A percentile compares a stretch with the other conserved stretches of the same genome.
phyloP scores from a whole-genome alignment of 176 grass and related monocot species.

The Oryza officinalis region DNA sequence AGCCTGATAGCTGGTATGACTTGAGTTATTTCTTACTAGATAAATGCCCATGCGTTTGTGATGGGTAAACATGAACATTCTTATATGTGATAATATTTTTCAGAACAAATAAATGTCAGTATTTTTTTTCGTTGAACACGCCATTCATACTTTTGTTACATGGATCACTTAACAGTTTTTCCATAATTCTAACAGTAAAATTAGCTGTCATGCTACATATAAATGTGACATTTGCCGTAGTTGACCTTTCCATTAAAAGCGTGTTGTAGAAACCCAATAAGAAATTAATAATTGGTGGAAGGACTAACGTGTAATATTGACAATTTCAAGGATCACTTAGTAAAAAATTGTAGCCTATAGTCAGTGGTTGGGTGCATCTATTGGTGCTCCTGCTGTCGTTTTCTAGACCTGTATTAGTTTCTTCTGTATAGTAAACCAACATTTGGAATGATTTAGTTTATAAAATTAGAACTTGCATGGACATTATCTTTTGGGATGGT shows the following conservation, averaged over 20 bases:
- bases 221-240: not conserved
- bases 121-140: not conserved
- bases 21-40: slow-evolving; percentile 12
- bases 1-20: slow-evolving; percentile 81
- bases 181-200: not conserved
- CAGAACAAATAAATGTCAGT: not conserved
- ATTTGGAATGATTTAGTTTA: slow-evolving; percentile 16
- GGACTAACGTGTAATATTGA: not conserved
- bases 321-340: not conserved
- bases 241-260: not conserved
- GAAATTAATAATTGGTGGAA: not conserved
- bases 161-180: not conserved
- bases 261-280: not conserved
- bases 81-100: not conserved
- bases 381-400: not conserved
- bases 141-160: not conserved
- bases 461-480: not conserved
- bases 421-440: not conserved
- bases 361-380: slow-evolving; percentile 1
- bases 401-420: not conserved
- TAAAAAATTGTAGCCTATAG: not conserved
- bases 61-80: not conserved
- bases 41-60: not conserved
- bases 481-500: not conserved
- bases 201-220: not conserved